Evolutionary conservation across 2,329 filamentous ascomycete species (phyloP).

Genomic region (Colletotrichum falcatum): DNA sequence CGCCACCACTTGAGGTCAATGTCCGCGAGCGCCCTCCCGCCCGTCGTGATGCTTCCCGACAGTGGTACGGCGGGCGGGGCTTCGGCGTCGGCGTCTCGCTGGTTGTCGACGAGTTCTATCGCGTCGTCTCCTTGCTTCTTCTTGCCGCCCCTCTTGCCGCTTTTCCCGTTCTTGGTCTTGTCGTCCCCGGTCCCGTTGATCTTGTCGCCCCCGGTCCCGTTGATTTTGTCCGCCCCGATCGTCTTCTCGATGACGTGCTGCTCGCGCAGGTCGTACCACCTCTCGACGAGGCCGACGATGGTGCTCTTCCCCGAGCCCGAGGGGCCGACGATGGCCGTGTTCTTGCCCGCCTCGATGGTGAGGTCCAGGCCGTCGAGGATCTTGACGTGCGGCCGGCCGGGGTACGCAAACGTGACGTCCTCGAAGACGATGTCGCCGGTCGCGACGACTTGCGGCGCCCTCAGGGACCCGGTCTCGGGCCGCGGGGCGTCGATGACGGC

Average conservation of each 20-base stretch:
- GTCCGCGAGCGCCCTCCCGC: slow-evolving; percentile 64
- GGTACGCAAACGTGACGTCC: slow-evolving; percentile 78
- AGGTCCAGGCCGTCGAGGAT: slow-evolving; percentile 71
- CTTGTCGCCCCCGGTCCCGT: slow-evolving; percentile 51
- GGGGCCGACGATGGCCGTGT: slow-evolving; percentile 79
- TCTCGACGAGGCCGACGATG: slow-evolving; percentile 76
- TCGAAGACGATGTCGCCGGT: slow-evolving; percentile 63
- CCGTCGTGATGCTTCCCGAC: slow-evolving; percentile 65
- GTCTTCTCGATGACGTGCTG: slow-evolving; percentile 64
- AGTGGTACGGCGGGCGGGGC: slow-evolving; percentile 60
- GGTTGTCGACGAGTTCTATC: slow-evolving; percentile 38
- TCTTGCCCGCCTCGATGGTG: slow-evolving; percentile 70
- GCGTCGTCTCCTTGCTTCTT: not conserved
- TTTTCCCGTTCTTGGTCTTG: slow-evolving; percentile 45
- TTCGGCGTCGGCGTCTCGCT: slow-evolving; percentile 45
- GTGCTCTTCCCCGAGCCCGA: slow-evolving; percentile 82
- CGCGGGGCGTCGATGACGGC: slow-evolving; percentile 63
- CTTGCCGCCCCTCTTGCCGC: slow-evolving; percentile 30
- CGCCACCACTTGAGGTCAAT: slow-evolving; percentile 74
- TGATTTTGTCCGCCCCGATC: slow-evolving; percentile 60
- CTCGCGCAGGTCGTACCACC: slow-evolving; percentile 75
- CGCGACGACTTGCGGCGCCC: slow-evolving; percentile 52
- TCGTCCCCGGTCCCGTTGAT: slow-evolving; percentile 22
- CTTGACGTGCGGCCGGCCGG: slow-evolving; percentile 72
- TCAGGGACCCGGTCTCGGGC: slow-evolving; percentile 51